These are phyloP conservation scores for Sugiyamaella japonica DNA, from an alignment of 1,139 yeast species.

Conservation along the genomic window DNA sequence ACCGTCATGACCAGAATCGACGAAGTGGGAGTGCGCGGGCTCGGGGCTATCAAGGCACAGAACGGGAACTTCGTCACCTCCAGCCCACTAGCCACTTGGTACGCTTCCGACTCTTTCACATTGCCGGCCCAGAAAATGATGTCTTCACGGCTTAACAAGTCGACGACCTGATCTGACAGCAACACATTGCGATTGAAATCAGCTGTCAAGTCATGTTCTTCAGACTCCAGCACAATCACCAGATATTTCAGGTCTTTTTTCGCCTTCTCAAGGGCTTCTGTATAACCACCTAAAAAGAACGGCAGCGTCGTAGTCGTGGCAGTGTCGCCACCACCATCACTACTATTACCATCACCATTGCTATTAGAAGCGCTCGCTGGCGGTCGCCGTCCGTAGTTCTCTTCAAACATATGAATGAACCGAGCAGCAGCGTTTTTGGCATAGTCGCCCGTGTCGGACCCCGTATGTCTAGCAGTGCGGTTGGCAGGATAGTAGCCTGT, in stretches of 20 bases:
- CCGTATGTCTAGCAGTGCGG: conserved; percentile 36
- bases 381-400: conserved; percentile 34
- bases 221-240: conserved; percentile 71
- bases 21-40: conserved; percentile 41
- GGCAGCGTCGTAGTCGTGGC: conserved; percentile 22
- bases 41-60: conserved; percentile 63
- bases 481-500: conserved; percentile 43
- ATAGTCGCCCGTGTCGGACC: conserved; percentile 39
- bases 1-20: conserved; percentile 51
- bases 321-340: neutral
- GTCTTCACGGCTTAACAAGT: conserved; percentile 51
- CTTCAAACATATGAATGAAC: conserved; percentile 45
- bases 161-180: conserved; percentile 53
- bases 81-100: conserved; percentile 76
- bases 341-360: conserved; percentile 2
- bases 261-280: conserved; percentile 69
- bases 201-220: conserved; percentile 63
- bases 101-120: conserved; percentile 75
- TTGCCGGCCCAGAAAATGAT: conserved; percentile 87
- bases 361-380: neutral
- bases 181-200: conserved; percentile 59
- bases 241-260: conserved; percentile 69
- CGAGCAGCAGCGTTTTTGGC: conserved; percentile 46
- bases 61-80: conserved; percentile 78
- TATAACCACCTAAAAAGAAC: conserved; percentile 72